Evolutionary conservation across 192 early-diverging fungal genomes (phyloP).

Genomic region (Pilaira anomala): DNA sequence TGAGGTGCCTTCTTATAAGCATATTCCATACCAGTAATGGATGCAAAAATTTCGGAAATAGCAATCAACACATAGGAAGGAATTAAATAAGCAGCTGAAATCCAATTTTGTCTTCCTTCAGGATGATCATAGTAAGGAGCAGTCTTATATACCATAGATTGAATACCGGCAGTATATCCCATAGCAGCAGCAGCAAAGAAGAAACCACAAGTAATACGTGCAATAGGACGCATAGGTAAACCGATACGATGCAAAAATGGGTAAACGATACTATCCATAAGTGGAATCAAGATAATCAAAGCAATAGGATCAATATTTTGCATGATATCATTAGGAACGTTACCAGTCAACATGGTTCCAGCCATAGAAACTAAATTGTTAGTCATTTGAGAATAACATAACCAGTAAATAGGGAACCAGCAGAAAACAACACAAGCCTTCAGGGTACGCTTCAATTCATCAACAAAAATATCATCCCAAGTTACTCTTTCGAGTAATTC

Average conservation of each 20-base stretch:
- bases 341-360: conserved; percentile 54
- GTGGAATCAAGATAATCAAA: conserved; percentile 69
- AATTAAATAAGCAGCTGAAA: conserved; percentile 57
- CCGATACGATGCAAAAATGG: conserved; percentile 54
- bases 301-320: conserved; percentile 67
- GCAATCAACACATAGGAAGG: conserved; percentile 62
- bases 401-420: conserved; percentile 75
- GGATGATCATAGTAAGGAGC: conserved; percentile 56
- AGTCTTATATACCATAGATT: conserved; percentile 57
- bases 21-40: conserved; percentile 66
- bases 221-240: conserved; percentile 53
- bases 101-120: conserved; percentile 43
- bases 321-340: conserved; percentile 67
- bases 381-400: conserved; percentile 65
- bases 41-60: conserved; percentile 66
- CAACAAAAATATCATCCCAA: conserved; percentile 74
- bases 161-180: conserved; percentile 61
- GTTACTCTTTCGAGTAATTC: conserved; percentile 30
- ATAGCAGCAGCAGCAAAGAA: conserved; percentile 56
- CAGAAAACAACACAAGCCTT: conserved; percentile 69
- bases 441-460: conserved; percentile 58
- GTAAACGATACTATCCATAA: conserved; percentile 66
- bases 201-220: conserved; percentile 69
- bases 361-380: conserved; percentile 66
- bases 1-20: conserved; percentile 64